A percentile compares a stretch with the other conserved stretches of the same genome.
phyloP scores from a whole-genome alignment of 1,284 basidiomycete species.

The Naganishia albida region DNA sequence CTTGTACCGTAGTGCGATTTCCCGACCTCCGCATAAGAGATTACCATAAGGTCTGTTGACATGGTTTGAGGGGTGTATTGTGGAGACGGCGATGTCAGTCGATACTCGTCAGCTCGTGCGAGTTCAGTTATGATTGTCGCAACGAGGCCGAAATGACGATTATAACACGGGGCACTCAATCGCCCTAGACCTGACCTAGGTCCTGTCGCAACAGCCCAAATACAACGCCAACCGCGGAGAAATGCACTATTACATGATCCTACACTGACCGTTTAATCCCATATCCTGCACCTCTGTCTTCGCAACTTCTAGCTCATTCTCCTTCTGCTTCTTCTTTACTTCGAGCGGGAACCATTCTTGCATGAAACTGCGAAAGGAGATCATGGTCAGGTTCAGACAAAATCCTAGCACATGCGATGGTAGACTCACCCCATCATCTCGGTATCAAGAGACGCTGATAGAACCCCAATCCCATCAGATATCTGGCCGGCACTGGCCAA shows the following conservation, averaged over 20 bases:
- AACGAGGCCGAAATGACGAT: not conserved
- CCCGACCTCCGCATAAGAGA: not conserved
- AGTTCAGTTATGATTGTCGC: too few species aligned
- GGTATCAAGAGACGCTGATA: slow-evolving; percentile 44
- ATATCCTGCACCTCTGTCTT: slow-evolving; percentile 70
- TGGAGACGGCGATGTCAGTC: too few species aligned
- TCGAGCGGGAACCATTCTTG: slow-evolving; percentile 90
- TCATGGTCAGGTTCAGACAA: too few species aligned
- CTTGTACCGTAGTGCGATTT: slow-evolving; percentile 9
- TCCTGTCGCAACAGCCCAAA: not conserved
- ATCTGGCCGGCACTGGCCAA: too few species aligned
- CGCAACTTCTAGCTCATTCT: slow-evolving; percentile 75
- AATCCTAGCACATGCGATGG: too few species aligned
- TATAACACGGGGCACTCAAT: not conserved
- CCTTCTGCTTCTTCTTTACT: slow-evolving; percentile 70
- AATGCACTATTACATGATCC: slow-evolving; percentile 23
- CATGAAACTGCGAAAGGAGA: slow-evolving; percentile 65
- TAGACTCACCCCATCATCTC: slow-evolving; percentile 53
- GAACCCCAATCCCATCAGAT: too few species aligned
- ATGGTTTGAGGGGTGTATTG: too few species aligned
- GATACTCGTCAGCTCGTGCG: too few species aligned
- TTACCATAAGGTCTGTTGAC: too few species aligned
- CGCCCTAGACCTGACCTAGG: not conserved
- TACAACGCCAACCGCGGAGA: not conserved
- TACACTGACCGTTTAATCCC: slow-evolving; percentile 55